A percentile compares a stretch with the other conserved stretches of the same genome.
These are phyloP conservation scores for Dentipellis fragilis DNA, from an alignment of 768 basidiomycete genomes.

Conservation along the genomic window DNA sequence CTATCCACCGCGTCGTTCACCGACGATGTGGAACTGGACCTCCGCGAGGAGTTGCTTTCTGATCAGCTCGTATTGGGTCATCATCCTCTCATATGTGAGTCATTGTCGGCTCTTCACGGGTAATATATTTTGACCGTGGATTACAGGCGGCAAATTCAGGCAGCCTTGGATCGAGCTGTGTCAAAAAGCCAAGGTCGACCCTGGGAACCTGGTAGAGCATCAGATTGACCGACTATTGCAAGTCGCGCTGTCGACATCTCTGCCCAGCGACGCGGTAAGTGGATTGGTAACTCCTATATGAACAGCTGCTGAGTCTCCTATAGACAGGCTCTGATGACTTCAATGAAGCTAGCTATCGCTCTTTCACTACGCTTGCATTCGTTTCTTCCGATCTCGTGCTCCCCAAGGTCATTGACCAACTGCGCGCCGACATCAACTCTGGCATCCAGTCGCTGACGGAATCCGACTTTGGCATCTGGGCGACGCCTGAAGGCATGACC, in stretches of 20 bases:
- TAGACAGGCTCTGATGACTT: constrained; percentile 1
- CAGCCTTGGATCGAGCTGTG: constrained; percentile 77
- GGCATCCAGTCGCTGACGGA: constrained; percentile 52
- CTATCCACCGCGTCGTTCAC: constrained; percentile 39
- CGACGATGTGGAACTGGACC: constrained; percentile 28
- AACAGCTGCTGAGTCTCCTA: neutral
- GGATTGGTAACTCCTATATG: neutral
- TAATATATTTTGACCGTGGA: neutral
- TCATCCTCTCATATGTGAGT: constrained; percentile 56
- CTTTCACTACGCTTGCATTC: constrained; percentile 70
- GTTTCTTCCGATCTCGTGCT: constrained; percentile 63
- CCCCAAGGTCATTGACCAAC: constrained; percentile 58
- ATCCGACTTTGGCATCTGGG: constrained; percentile 76
- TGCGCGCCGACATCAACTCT: constrained; percentile 56
- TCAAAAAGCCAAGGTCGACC: constrained; percentile 60
- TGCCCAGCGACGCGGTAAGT: neutral
- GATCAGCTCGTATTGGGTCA: constrained; percentile 62
- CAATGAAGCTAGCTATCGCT: constrained; percentile 57
- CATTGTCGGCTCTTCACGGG: neutral
- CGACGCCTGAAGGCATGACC: constrained; percentile 69
- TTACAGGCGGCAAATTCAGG: constrained; percentile 36
- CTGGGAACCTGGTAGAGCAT: constrained; percentile 43
- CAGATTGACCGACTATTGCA: constrained; percentile 39
- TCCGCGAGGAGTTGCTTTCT: constrained; percentile 37
- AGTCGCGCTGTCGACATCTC: constrained; percentile 1